Conservation (phyloP, 163 green algal species). For the Dunaliella salina region DNA sequence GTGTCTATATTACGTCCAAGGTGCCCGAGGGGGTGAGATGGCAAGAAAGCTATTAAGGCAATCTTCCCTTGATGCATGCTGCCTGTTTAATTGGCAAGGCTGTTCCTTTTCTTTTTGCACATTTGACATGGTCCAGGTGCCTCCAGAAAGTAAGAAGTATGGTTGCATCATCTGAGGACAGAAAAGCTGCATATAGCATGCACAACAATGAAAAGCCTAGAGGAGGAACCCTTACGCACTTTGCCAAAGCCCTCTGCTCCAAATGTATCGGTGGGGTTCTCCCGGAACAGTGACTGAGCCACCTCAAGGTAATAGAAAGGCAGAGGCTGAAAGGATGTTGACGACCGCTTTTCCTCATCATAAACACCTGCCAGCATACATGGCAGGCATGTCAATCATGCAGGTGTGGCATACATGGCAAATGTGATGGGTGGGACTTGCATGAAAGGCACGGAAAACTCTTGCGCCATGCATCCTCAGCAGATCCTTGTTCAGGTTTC, state of each 20-base stretch:
- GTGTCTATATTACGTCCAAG: too few relatives aligned
- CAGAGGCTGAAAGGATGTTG: conserved; percentile 72
- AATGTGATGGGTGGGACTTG: neutral
- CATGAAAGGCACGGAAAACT: too few relatives aligned
- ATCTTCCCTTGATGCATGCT: too few relatives aligned
- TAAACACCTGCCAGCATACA: conserved; percentile 46
- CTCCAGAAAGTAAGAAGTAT: too few relatives aligned
- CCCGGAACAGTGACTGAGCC: conserved; percentile 64
- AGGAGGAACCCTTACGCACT: conserved; percentile 21
- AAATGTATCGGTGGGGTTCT: conserved; percentile 64
- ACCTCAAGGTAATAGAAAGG: conserved; percentile 88
- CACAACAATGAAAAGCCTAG: too few relatives aligned
- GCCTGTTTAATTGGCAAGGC: neutral
- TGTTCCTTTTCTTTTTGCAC: neutral
- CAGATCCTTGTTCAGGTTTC: neutral
- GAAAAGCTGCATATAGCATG: too few relatives aligned
- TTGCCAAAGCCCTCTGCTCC: conserved; percentile 40
- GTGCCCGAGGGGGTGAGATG: neutral
- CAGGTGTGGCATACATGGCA: too few relatives aligned
- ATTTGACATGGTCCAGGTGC: too few relatives aligned
- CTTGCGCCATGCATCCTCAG: neutral
- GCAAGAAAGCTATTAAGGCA: too few relatives aligned
- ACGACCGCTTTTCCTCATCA: conserved; percentile 56
- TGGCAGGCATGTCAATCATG: neutral
- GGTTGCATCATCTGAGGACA: too few relatives aligned